Evolutionary conservation across 257 asterid species (phyloP), one percentile per base, ranked within the genome.

Genomic region (Ehretia macrophylla): DNA sequence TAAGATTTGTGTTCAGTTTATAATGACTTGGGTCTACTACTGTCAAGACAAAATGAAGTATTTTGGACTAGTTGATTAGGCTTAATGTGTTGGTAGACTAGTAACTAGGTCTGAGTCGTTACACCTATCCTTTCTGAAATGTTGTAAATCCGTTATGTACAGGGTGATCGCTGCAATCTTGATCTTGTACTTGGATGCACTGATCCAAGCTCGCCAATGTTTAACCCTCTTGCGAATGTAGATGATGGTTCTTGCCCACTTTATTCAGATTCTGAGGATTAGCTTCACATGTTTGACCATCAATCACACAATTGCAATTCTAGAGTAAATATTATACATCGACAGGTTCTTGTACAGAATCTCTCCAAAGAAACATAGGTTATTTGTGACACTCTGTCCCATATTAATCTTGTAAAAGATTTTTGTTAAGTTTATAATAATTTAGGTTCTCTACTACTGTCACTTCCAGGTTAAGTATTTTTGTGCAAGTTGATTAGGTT

Each of bases 181-280:
- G 85, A 90, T 77, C 40, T 90, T 10, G 86, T 90, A 32, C 65
- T 58, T 0, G 96, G 97, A 47, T 85, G 96, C 66, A 82, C 68
- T 9, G 97, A 90, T 72, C 95, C 97, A 19, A 64, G 75, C 77
- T 87, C 97, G 0, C 81, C 83, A 8, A 8, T 48, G 17, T 90
- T 56, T 64, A 44, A 90, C 62, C 96, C 96, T 11, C 59, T 83
- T 4, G 97, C 97, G 32, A 85, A 79, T 32, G 88, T 81, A 55
- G 96, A 90, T 8, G 96, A 90, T 65, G 96, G 97, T 48, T 87
- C 97, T 54, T 87, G 97, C 83, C 95, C 93, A 8, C 75, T 83
- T 47, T 85, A 75, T 56, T 78, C 88, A 4, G 96, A 85, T 42
- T 61, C 81, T 0, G 96, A 87, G 74, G 90, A 83, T 32, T 78